These are phyloP conservation scores for Russula sp. DNA, from an alignment of 768 basidiomycete genomes.

Conservation along the genomic window DNA sequence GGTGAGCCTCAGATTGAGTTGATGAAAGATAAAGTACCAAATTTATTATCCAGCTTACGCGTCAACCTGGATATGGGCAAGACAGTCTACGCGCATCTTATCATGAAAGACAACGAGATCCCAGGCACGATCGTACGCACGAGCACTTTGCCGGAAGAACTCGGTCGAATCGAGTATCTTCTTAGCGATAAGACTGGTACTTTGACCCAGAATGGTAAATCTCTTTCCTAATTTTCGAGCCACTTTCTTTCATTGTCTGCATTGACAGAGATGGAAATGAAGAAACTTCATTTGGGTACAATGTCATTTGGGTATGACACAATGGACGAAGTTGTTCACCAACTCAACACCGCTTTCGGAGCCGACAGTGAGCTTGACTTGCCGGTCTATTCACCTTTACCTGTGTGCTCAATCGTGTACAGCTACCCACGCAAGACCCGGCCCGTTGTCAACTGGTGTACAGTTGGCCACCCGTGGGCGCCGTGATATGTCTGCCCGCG, in stretches of 20 bases:
- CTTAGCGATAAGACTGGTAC: conserved; percentile 98
- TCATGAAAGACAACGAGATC: conserved; percentile 90
- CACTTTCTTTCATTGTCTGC: background rate
- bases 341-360: conserved; percentile 82
- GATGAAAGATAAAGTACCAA: background rate
- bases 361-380: conserved; percentile 44
- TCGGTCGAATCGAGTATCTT: conserved; percentile 92
- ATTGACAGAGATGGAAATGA: conserved; percentile 93
- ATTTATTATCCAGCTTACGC: conserved; percentile 58
- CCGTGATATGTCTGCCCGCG: conserved; percentile 90
- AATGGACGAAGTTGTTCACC: conserved; percentile 98
- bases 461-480: conserved; percentile 83
- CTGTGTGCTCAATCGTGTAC: background rate
- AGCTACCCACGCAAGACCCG: conserved; percentile 41
- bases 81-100: conserved; percentile 93
- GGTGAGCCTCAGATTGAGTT: conserved; percentile 43
- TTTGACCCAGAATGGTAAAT: conserved; percentile 88
- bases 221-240: background rate
- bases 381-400: background rate
- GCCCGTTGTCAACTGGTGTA: conserved; percentile 65
- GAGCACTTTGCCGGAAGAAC: conserved; percentile 94
- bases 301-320: conserved; percentile 95
- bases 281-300: conserved; percentile 97
- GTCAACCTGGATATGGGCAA: conserved; percentile 99
- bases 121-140: conserved; percentile 94